Evolutionary conservation across 257 asterid genomes (phyloP), one percentile per base, ranked within the genome.

Genomic region (Verbascum thapsus): DNA sequence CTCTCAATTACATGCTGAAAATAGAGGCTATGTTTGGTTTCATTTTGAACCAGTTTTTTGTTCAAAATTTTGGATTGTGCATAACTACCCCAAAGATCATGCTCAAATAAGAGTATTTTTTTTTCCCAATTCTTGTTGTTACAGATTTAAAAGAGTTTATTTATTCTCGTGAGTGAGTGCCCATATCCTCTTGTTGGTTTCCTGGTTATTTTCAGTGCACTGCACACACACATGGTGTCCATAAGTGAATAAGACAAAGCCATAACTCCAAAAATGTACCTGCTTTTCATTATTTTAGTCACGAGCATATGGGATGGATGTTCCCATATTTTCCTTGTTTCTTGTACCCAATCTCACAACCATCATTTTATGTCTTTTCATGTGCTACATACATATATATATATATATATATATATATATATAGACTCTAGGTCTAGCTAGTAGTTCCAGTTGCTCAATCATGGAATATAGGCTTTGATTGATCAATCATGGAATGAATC

Each of bases 251-350:
- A 66, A 70, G 82, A 71, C 85, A 73, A 76, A 53, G 41, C 61
- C 8, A 71, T 54, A 6, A 61, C 56, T 64, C 70, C 75, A 68
- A 74, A 58, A 57, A 49, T 58, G 23, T 48, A 58, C 41, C 74
- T 74, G 75, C 81, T 67, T 68, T 72, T 60, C 47, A 58, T 30
- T 69, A 58, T 40, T 68, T 20, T 68, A 77, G 23, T 64, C 78
- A 71, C 79, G 80, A 77, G 77, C 78, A 58, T 61, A 66, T 75
- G 72, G 72, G 48, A 26, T 26, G 74, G 52, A 26, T 26, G 74
- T 47, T 34, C 66, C 26, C 8, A 45, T 30, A 10, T 10, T 6
- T 66, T 43, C 8, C 40, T 58, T 48, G 8, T 16, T 63, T 44
- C 39, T 6, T 48, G 16, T n/a, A 15, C 11, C 26, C 60, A 19